Base-by-base conservation (phyloP, 1,139 yeast species). In the Candida sanyaensis region DNA sequence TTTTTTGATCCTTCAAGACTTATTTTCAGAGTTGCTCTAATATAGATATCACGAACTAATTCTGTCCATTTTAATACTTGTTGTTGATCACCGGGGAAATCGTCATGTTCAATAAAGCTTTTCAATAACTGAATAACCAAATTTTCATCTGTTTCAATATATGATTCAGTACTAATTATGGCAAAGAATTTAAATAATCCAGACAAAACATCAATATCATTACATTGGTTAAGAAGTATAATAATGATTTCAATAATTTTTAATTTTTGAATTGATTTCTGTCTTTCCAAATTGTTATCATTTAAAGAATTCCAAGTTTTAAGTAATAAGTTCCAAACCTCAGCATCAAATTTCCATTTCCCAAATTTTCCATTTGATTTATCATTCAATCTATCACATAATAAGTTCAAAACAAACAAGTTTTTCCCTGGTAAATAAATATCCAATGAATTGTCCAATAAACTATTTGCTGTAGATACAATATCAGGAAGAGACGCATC, bases 301-400 rank as follows among this genome's bases (percentile, higher is more conserved):
- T 31, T 55, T 32, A 71, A 54, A 0, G 43, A 30, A 0, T 37
- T 37, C 83, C 86, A 83, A 33, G 73, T 61, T 13, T 59, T 59
- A 39, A 61, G 57, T 49, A 81, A 71, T 39, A 83, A 61, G 4
- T 50, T 47, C 90, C 92, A 86, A 1, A 77, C 65, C 2, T 62
- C 58, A 0, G 61, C 47, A 44, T 68, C 63, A 11, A 52, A 61
- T 56, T 77, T 81, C 73, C 83, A 83, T 5, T 60, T 52, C 3
- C 62, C 56, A 48, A 71, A 71, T 52, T 48, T 67, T 61, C 47
- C 61, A 50, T 59, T 57, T 24, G 62, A 57, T 30, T 51, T 51
- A 50, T 84, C 89, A 50, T 78, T 77, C 55, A 89, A 64, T 54
- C 92, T 73, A 58, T 88, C 95, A 51, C 83, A 71, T 2, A 87